A percentile compares a stretch with the other conserved stretches of the same genome.
Conservation (phyloP, 2,329 filamentous ascomycete species). For the Didymellaceae sp. region DNA sequence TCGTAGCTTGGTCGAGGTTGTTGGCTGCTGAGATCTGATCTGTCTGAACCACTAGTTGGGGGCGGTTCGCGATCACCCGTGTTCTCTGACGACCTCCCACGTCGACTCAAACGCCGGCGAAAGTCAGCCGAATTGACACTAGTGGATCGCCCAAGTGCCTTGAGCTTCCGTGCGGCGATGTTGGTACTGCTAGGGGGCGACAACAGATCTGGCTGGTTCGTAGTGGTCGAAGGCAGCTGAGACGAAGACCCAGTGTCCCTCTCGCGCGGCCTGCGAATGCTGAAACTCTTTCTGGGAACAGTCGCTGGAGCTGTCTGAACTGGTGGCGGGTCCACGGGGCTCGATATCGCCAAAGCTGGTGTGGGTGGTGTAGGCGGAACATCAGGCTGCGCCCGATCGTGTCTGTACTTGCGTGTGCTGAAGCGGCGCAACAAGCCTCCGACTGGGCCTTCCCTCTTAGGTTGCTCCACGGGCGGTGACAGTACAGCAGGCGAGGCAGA, state of each 20-base stretch:
- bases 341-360: constrained; percentile 81
- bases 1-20: constrained; percentile 55
- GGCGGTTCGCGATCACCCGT: constrained; percentile 66
- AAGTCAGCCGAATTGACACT: constrained; percentile 91
- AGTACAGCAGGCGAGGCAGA: constrained; percentile 58
- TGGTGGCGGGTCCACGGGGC: constrained; percentile 65
- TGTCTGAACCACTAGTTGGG: constrained; percentile 79
- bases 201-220: constrained; percentile 79
- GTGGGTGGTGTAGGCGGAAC: constrained; percentile 70
- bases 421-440: constrained; percentile 85
- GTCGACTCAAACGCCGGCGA: constrained; percentile 66
- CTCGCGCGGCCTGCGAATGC: constrained; percentile 70
- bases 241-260: constrained; percentile 58
- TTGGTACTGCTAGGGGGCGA: constrained; percentile 70
- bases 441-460: constrained; percentile 86
- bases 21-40: constrained; percentile 63
- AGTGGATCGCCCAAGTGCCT: constrained; percentile 81
- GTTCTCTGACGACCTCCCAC: constrained; percentile 61
- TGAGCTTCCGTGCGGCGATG: constrained; percentile 64
- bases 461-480: constrained; percentile 61
- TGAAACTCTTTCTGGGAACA: constrained; percentile 84
- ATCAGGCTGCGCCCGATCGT: constrained; percentile 58
- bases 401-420: constrained; percentile 79
- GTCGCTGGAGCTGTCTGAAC: constrained; percentile 48
- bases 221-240: constrained; percentile 59